phyloP scores from a whole-genome alignment of 2,329 filamentous ascomycete species.

The Cercospora berteroae region DNA sequence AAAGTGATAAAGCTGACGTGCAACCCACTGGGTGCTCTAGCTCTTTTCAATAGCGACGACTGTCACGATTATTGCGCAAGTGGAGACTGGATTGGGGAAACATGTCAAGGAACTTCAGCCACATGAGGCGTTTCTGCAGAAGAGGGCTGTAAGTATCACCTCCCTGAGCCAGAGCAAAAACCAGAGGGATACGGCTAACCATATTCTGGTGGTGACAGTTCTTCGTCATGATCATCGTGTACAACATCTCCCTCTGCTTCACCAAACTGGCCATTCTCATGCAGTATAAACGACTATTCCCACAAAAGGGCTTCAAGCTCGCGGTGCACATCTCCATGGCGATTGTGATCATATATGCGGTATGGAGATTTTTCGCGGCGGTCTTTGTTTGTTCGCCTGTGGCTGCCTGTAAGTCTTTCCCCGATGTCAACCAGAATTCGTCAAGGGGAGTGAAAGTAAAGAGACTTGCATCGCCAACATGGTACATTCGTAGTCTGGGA shows the following conservation, averaged over 20 bases:
- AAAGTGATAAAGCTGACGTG: background rate
- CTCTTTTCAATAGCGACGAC: constrained; percentile 17
- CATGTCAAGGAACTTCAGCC: constrained; percentile 13
- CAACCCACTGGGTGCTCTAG: background rate
- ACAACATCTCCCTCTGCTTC: constrained; percentile 40
- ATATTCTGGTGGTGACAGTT: background rate
- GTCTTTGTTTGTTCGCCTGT: constrained; percentile 45
- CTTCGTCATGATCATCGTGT: constrained; percentile 31
- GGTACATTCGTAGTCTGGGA: constrained; percentile 20
- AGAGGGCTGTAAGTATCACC: constrained; percentile 20
- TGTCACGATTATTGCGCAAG: constrained; percentile 17
- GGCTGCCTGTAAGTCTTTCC: constrained; percentile 31
- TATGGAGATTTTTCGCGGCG: constrained; percentile 38
- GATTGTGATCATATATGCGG: constrained; percentile 35
- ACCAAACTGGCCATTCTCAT: constrained; percentile 49
- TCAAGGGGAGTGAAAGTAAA: constrained; percentile 32
- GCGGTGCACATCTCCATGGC: constrained; percentile 32
- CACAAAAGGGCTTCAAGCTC: constrained; percentile 39
- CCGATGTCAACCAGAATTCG: constrained; percentile 12
- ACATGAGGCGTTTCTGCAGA: constrained; percentile 9
- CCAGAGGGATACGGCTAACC: background rate
- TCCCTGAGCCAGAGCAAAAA: background rate
- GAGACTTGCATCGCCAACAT: constrained; percentile 11
- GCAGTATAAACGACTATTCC: constrained; percentile 50
- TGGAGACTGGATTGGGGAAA: constrained; percentile 23